Conservation (phyloP, 176 grass and related monocot species). For the Oryza rufipogon region DNA sequence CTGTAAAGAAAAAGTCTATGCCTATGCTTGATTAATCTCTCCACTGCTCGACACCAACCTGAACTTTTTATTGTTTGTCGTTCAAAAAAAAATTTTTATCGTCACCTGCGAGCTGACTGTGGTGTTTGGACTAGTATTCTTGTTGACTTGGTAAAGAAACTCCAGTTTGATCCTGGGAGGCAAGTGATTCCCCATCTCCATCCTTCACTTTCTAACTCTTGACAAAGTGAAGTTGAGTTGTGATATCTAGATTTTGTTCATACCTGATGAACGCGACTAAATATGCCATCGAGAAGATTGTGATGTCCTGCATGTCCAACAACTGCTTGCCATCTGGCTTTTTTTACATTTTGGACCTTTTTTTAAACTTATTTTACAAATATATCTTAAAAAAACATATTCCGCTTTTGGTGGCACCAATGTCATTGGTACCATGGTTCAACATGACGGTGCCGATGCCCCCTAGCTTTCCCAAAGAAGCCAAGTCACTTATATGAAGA, state of each 20-base stretch:
- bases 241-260: slow-evolving; percentile 37
- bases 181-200: neutral
- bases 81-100: neutral
- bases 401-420: too few species aligned
- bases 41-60: neutral
- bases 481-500: too few species aligned
- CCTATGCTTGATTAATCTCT: neutral
- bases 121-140: slow-evolving; percentile 4
- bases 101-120: slow-evolving; percentile 7
- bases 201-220: slow-evolving; percentile 13
- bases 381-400: too few species aligned
- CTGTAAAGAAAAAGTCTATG: neutral
- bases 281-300: slow-evolving; percentile 26
- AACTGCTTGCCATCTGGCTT: neutral
- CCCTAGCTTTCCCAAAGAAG: too few species aligned
- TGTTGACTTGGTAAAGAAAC: neutral
- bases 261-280: slow-evolving; percentile 34
- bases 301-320: neutral
- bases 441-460: too few species aligned
- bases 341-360: too few species aligned
- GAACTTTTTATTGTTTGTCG: neutral
- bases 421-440: too few species aligned
- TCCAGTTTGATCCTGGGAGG: slow-evolving; percentile 4
- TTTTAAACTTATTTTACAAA: too few species aligned
- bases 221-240: neutral